phyloP scores from a whole-genome alignment of 2,329 filamentous ascomycete species.

The Lojkania enalia region DNA sequence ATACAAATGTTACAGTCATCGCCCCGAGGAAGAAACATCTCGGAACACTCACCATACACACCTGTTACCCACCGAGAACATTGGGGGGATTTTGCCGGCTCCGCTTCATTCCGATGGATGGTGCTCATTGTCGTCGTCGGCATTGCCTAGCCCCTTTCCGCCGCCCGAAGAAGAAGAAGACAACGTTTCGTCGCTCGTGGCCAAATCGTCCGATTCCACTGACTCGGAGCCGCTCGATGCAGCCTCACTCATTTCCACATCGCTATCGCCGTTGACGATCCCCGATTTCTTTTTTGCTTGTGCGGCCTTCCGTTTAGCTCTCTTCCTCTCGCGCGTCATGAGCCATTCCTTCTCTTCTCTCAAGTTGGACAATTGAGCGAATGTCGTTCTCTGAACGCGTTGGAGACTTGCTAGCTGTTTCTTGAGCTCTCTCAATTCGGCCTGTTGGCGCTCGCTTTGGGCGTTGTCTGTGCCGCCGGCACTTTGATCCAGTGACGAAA shows the following conservation, averaged over 20 bases:
- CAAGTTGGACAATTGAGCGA: constrained; percentile 50
- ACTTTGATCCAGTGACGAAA: constrained; percentile 10
- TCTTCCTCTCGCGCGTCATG: constrained; percentile 34
- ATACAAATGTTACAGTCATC: no score
- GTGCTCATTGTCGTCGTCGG: no score
- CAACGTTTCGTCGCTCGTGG: constrained; percentile 13
- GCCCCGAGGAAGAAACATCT: no score
- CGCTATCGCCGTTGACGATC: constrained; percentile 23
- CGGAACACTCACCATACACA: no score
- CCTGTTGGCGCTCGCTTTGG: constrained; percentile 18
- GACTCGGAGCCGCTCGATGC: constrained; percentile 17
- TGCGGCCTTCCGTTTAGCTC: constrained; percentile 25
- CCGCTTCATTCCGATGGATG: no score
- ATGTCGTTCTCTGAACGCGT: constrained; percentile 50
- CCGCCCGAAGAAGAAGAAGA: no score
- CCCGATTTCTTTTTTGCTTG: constrained; percentile 25
- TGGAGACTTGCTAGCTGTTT: constrained; percentile 49
- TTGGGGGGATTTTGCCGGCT: no score
- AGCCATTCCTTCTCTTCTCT: constrained; percentile 47
- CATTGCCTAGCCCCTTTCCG: no score
- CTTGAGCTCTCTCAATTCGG: constrained; percentile 41
- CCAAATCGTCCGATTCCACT: constrained; percentile 19
- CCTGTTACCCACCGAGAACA: no score
- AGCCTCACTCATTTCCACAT: constrained; percentile 37
- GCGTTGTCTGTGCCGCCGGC: constrained; percentile 6